Percentiles rank a stretch among this genome's conserved stretches.
These are phyloP conservation scores for Hortaea werneckii DNA, from an alignment of 2,329 filamentous ascomycete genomes.

Conservation along the genomic window DNA sequence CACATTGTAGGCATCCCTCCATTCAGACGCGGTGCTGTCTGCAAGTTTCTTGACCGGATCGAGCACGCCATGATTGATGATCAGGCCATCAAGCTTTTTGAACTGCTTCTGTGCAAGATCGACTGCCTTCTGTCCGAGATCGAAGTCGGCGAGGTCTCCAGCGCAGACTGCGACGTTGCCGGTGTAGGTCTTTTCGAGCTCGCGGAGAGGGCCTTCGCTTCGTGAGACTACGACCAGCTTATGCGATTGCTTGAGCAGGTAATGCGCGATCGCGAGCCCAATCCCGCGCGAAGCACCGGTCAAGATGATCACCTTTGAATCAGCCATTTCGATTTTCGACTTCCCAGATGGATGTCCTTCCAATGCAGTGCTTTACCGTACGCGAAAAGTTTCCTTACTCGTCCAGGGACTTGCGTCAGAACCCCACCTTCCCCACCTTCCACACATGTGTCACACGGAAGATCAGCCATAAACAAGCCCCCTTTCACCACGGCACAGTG, in stretches of 20 bases:
- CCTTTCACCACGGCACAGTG: too few relatives aligned
- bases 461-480: background rate
- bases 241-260: conserved; percentile 45
- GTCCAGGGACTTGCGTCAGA: background rate
- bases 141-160: conserved; percentile 47
- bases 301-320: conserved; percentile 37
- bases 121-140: conserved; percentile 50
- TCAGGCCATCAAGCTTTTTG: conserved; percentile 63
- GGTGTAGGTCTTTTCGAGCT: conserved; percentile 43
- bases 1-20: conserved; percentile 65
- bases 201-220: conserved; percentile 42
- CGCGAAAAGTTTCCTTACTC: background rate
- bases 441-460: conserved; percentile 1
- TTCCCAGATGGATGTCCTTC: background rate
- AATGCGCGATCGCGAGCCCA: conserved; percentile 49
- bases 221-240: conserved; percentile 50
- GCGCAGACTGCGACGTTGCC: conserved; percentile 46
- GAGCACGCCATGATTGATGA: conserved; percentile 80
- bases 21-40: conserved; percentile 59
- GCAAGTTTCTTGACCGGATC: conserved; percentile 63
- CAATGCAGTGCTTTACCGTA: background rate
- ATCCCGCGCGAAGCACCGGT: conserved; percentile 59
- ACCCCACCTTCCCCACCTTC: background rate
- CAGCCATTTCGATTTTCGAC: conserved; percentile 1
- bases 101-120: conserved; percentile 54